Percentiles rank a stretch among this genome's conserved stretches.
phyloP scores from a whole-genome alignment of 2,329 filamentous ascomycete species.

The Trichophyton simii region DNA sequence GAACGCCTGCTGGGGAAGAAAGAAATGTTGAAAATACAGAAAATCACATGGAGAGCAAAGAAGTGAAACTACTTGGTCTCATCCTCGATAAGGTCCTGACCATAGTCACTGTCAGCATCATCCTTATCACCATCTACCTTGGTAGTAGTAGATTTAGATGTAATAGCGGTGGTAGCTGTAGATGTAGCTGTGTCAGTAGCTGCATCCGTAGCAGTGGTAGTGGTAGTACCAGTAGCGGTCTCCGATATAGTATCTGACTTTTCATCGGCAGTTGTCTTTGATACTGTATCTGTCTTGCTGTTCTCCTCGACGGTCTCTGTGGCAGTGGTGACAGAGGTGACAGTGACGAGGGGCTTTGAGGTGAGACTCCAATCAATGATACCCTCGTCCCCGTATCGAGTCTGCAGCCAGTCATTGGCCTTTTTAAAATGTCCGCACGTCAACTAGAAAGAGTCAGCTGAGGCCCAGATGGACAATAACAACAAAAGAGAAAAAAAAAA shows the following conservation, averaged over 20 bases:
- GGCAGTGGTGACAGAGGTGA: neutral
- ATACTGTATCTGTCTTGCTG: neutral
- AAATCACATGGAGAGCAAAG: neutral
- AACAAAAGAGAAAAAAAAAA: no score
- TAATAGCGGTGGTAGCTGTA: neutral
- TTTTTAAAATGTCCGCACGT: conserved; percentile 36
- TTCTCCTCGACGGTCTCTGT: neutral
- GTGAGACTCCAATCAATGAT: conserved; percentile 71
- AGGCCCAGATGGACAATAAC: neutral
- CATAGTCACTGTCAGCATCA: neutral
- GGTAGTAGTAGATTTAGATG: neutral
- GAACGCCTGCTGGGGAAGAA: neutral
- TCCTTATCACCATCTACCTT: neutral
- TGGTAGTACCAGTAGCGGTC: neutral
- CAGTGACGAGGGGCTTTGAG: no score
- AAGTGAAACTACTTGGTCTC: neutral
- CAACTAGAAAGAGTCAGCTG: conserved; percentile 21
- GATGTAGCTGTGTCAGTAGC: neutral
- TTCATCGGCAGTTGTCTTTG: neutral
- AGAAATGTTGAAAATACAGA: neutral
- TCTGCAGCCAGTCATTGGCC: conserved; percentile 55
- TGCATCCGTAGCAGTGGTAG: neutral
- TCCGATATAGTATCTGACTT: neutral
- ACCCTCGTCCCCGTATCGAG: conserved; percentile 64
- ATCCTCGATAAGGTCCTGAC: neutral